phyloP scores from a whole-genome alignment of 2,329 filamentous ascomycete species.

The Stemphylium vesicarium region DNA sequence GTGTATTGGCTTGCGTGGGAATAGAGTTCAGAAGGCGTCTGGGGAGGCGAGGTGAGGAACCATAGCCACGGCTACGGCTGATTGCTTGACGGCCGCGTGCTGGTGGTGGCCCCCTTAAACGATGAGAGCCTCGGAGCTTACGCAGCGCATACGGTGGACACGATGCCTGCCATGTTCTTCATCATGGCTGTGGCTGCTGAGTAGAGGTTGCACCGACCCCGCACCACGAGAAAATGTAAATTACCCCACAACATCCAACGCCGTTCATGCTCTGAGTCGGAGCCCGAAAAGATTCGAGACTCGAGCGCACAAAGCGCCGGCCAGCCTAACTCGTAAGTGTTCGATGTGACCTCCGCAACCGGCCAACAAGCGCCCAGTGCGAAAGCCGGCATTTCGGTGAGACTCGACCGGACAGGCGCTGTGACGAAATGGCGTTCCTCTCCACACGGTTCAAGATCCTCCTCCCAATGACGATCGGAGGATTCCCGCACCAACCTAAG shows the following conservation, averaged over 20 bases:
- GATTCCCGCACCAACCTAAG: slow-evolving; percentile 18
- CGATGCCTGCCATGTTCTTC: background rate
- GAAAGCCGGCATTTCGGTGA: slow-evolving; percentile 7
- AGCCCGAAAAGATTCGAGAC: background rate
- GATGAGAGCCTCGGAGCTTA: background rate
- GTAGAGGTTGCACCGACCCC: background rate
- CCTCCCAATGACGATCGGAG: slow-evolving; percentile 23
- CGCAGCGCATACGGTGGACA: background rate
- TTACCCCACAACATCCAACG: background rate
- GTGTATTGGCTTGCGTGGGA: background rate
- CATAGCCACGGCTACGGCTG: slow-evolving; percentile 1
- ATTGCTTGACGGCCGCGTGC: slow-evolving; percentile 1
- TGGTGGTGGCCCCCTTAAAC: background rate
- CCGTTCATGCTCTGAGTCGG: background rate
- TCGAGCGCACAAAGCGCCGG: slow-evolving; percentile 3
- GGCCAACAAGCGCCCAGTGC: slow-evolving; percentile 10
- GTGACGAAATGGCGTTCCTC: slow-evolving; percentile 25
- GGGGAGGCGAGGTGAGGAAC: slow-evolving; percentile 5
- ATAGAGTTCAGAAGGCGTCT: slow-evolving; percentile 9
- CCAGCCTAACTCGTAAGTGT: background rate
- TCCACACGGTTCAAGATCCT: slow-evolving; percentile 22
- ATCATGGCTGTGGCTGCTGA: background rate
- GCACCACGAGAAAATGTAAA: background rate
- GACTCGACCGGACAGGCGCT: slow-evolving; percentile 10
- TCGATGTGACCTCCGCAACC: slow-evolving; percentile 1